Evolutionary conservation across 176 grass and related monocot genomes (phyloP), one percentile per base, ranked within the genome.

Genomic region (Paspalum notatum): DNA sequence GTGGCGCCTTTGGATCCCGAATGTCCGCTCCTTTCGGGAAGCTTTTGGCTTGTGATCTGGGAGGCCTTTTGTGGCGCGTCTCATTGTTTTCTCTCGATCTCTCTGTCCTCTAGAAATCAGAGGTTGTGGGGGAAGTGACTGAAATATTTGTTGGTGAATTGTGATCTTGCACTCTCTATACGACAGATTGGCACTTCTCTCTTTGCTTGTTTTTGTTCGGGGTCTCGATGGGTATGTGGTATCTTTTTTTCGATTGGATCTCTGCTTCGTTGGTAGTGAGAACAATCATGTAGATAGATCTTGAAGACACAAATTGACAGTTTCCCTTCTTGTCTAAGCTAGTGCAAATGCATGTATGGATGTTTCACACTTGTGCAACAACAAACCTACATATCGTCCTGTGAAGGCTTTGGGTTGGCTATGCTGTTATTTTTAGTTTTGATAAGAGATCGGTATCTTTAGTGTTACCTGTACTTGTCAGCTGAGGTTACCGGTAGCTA

Each of bases 21-120:
- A 39, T 56, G 45, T 7, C 22, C 63, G 11, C 9, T 54, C 46
- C 63, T 15, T 52, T 52, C 22, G 44, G 32, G 49, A 32, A 68
- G 21, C 63, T 68, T 77, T 86, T 16, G 22, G 38, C 43, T 55
- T 15, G 12, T 46, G 40, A 64, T 79, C 13, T 65, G 4, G 13
- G 37, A 82, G n/a, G 4, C 14, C n/a, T 26, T 25, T 75, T 25
- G 32, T 64, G 9, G 45, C 26, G 37, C 17, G 8, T 41, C 32
- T 45, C 11, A 42, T 37, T 11, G 7, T 9, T 13, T 11, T 5
- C 25, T 17, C 41, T 58, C 62, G 27, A 68, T 76, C 12, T 47
- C 13, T 10, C 2, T 20, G 11, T 22, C 50, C 0, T 52, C 42
- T 5, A 18, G 17, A 17, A 62, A 65, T 40, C 13, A 13, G 37